phyloP scores from a whole-genome alignment of 2,329 filamentous ascomycete genomes.

The Penicillium hordei region DNA sequence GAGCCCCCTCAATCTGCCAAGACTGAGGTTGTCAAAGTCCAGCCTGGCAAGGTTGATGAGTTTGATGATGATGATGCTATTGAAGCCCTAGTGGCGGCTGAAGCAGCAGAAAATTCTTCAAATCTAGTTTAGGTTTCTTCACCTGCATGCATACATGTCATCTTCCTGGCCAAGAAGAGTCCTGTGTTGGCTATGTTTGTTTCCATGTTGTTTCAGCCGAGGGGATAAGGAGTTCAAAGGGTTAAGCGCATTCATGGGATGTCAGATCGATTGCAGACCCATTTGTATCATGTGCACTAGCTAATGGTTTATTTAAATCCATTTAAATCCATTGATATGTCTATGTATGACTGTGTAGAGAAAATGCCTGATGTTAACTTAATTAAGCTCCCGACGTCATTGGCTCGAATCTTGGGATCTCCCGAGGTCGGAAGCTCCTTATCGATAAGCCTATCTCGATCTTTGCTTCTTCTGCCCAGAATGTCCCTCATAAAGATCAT shows the following conservation, averaged over 20 bases:
- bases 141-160: background rate
- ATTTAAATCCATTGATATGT: background rate
- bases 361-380: background rate
- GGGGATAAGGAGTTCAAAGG: background rate
- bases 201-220: background rate
- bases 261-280: background rate
- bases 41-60: constrained; percentile 32
- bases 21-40: constrained; percentile 13
- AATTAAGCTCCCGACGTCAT: background rate
- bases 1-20: constrained; percentile 6
- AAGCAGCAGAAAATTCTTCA: constrained; percentile 11
- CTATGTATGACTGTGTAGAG: background rate
- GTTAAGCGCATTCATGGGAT: background rate
- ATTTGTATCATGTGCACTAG: background rate
- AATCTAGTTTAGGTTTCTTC: background rate
- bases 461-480: background rate
- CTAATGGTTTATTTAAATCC: background rate
- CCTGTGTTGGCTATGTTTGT: background rate
- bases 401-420: background rate
- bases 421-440: background rate
- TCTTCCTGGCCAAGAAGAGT: background rate
- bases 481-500: too few species aligned
- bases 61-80: constrained; percentile 47
- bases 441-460: constrained; percentile 15
- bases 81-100: constrained; percentile 40